A percentile compares a stretch with the other conserved stretches of the same genome.
phyloP scores from a whole-genome alignment of 805 yeast genomes.

The Cyberlindnera japonica region DNA sequence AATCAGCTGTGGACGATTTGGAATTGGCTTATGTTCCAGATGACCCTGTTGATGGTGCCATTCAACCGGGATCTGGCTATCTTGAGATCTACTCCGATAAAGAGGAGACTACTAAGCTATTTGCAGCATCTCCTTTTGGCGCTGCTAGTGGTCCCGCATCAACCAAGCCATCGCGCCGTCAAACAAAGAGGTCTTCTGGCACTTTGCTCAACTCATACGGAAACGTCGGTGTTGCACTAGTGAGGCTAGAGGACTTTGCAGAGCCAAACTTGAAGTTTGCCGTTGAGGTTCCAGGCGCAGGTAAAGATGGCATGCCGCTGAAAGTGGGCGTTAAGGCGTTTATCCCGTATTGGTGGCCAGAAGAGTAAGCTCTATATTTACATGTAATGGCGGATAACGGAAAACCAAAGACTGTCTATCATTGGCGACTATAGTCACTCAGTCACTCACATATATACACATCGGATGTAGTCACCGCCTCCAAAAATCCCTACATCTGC shows the following conservation, averaged over 20 bases:
- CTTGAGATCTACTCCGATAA: conserved; percentile 23
- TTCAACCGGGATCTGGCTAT: conserved; percentile 11
- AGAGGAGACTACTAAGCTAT: conserved; percentile 17
- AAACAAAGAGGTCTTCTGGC: conserved; percentile 49
- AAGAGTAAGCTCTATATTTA: conserved; percentile 3
- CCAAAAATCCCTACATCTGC: too few relatives aligned
- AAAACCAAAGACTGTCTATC: too few relatives aligned
- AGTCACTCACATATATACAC: too few relatives aligned
- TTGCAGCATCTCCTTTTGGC: conserved; percentile 41
- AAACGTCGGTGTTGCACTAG: conserved; percentile 62
- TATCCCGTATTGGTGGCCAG: conserved; percentile 78
- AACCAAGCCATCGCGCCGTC: conserved; percentile 8
- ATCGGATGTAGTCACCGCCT: too few relatives aligned
- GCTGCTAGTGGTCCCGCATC: neutral
- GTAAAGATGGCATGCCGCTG: conserved; percentile 18
- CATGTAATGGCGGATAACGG: neutral
- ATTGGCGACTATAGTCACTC: too few relatives aligned
- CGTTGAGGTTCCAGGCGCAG: conserved; percentile 28
- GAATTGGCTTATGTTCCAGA: conserved; percentile 15
- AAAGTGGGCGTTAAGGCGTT: conserved; percentile 47
- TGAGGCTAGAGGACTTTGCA: conserved; percentile 44
- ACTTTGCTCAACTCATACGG: conserved; percentile 52
- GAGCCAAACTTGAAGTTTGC: conserved; percentile 32
- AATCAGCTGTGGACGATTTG: conserved; percentile 13
- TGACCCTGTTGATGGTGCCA: conserved; percentile 11